phyloP scores from a whole-genome alignment of 176 grass and related monocot species.

The Themeda triandra region DNA sequence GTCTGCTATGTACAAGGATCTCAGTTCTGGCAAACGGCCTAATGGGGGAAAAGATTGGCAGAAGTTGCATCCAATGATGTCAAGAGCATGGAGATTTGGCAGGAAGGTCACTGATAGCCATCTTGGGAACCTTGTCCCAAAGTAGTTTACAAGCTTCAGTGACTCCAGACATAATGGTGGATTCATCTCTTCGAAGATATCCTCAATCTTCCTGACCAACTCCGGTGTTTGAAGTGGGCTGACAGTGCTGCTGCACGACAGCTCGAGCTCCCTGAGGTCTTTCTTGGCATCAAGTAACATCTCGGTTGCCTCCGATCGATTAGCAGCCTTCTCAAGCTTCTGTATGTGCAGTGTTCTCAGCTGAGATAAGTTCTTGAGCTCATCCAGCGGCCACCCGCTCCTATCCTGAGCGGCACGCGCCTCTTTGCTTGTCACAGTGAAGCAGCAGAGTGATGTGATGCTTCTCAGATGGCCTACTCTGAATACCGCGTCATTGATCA shows the following conservation, averaged over 20 bases:
- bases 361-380: constrained; percentile 58
- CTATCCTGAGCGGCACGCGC: not conserved
- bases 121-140: constrained; percentile 54
- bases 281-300: constrained; percentile 38
- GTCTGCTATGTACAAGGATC: constrained; percentile 52
- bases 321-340: constrained; percentile 49
- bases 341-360: constrained; percentile 55
- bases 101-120: constrained; percentile 55
- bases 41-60: constrained; percentile 52
- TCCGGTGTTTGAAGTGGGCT: constrained; percentile 26
- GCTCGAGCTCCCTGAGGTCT: constrained; percentile 51
- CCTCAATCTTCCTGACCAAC: constrained; percentile 38
- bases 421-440: constrained; percentile 34
- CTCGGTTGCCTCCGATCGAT: constrained; percentile 39
- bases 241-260: constrained; percentile 38
- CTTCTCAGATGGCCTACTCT: constrained; percentile 55
- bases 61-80: constrained; percentile 47
- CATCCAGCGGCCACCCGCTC: constrained; percentile 50
- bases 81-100: constrained; percentile 50
- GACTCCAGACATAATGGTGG: constrained; percentile 57
- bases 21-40: constrained; percentile 56
- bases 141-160: constrained; percentile 59
- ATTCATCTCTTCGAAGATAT: constrained; percentile 48
- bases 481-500: constrained; percentile 34
- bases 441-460: constrained; percentile 49